These are phyloP conservation scores for Letharia lupina DNA, from an alignment of 495 filamentous ascomycete species.

Conservation along the genomic window DNA sequence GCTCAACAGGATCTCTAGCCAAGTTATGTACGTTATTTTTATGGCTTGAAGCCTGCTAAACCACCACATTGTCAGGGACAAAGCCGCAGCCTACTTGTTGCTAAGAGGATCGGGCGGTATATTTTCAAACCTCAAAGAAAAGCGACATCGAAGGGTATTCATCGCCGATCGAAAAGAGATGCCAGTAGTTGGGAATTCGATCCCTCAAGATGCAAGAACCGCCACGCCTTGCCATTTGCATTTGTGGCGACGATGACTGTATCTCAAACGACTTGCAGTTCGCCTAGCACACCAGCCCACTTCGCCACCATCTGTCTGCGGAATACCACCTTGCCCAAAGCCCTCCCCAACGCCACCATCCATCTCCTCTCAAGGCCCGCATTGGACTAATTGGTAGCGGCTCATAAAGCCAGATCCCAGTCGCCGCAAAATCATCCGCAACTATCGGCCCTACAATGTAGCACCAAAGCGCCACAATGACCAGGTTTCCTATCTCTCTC, in stretches of 20 bases:
- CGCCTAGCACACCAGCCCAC: conserved; percentile 36
- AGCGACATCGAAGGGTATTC: neutral
- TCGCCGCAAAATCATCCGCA: conserved; percentile 53
- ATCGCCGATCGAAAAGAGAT: neutral
- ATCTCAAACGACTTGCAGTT: neutral
- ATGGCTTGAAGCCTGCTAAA: neutral
- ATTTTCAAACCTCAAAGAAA: neutral
- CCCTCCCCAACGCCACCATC: conserved; percentile 50
- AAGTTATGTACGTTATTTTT: neutral
- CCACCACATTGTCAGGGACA: neutral
- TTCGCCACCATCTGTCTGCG: conserved; percentile 56
- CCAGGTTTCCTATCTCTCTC: conserved; percentile 42
- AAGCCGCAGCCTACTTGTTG: neutral
- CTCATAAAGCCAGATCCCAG: conserved; percentile 58
- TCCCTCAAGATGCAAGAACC: neutral
- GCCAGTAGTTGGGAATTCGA: neutral
- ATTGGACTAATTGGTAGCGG: conserved; percentile 58
- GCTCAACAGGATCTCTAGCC: neutral
- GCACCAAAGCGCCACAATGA: conserved; percentile 50
- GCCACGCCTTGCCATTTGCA: neutral
- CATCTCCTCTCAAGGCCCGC: conserved; percentile 46
- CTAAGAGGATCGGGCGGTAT: neutral
- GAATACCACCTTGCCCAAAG: conserved; percentile 43
- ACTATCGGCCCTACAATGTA: conserved; percentile 44
- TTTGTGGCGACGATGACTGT: neutral